phyloP scores from a whole-genome alignment of 495 filamentous ascomycete species.

The Pyrenula massariospora region DNA sequence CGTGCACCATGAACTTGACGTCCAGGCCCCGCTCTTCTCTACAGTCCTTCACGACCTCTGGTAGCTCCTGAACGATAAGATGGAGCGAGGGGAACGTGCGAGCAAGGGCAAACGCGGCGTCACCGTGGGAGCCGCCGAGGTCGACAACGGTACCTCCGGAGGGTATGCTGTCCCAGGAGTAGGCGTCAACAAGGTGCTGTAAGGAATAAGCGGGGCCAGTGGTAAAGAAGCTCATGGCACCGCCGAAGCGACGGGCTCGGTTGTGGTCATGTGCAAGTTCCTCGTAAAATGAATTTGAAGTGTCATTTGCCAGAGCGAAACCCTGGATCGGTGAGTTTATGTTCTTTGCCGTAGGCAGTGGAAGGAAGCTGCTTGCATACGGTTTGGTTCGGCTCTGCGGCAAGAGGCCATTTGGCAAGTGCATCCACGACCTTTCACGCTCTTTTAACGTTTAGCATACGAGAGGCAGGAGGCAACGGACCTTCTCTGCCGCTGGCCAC shows the following conservation, averaged over 20 bases:
- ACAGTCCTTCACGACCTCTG: constrained; percentile 31
- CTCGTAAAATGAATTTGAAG: constrained; percentile 25
- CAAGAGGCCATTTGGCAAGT: constrained; percentile 9
- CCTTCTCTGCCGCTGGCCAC: constrained; percentile 30
- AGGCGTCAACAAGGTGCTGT: constrained; percentile 27
- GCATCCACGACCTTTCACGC: constrained; percentile 4
- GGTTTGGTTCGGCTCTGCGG: constrained; percentile 24
- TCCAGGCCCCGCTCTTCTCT: constrained; percentile 34
- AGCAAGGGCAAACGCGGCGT: constrained; percentile 36
- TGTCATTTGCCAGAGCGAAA: constrained; percentile 35
- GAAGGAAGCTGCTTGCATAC: constrained; percentile 6
- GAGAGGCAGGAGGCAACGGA: constrained; percentile 3
- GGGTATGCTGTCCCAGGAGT: constrained; percentile 30
- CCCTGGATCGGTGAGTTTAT: too few species aligned
- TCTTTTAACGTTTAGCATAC: background rate
- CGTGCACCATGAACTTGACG: constrained; percentile 38
- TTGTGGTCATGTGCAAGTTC: constrained; percentile 26
- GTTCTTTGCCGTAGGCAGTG: too few species aligned
- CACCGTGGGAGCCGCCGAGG: constrained; percentile 41
- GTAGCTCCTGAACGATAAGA: constrained; percentile 48
- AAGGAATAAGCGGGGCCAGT: constrained; percentile 38
- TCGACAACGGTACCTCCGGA: constrained; percentile 29
- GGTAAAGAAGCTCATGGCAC: constrained; percentile 38
- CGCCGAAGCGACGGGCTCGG: constrained; percentile 34
- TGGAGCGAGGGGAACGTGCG: constrained; percentile 28